phyloP scores from a whole-genome alignment of 208 protist species.

The Naegleria gruberi region DNA sequence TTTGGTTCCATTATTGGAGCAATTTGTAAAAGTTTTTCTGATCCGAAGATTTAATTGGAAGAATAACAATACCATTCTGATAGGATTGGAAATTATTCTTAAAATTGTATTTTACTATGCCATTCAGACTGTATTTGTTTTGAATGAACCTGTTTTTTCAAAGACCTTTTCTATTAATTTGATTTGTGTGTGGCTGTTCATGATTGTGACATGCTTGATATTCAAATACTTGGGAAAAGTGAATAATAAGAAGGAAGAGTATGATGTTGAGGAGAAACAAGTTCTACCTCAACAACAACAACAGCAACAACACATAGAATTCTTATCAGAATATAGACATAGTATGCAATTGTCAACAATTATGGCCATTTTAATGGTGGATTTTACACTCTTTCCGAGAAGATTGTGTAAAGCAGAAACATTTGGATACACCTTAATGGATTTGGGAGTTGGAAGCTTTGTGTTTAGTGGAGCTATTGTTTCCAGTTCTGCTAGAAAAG shows the following conservation, averaged over 20 bases:
- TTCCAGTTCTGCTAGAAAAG: constrained; percentile 25
- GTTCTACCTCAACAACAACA: too few relatives aligned
- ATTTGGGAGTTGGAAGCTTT: constrained; percentile 58
- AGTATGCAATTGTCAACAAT: constrained; percentile 44
- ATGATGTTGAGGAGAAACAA: background rate
- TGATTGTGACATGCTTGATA: background rate
- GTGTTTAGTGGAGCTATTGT: constrained; percentile 43
- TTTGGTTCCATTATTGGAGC: background rate
- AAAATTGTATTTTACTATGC: background rate
- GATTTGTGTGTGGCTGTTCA: background rate
- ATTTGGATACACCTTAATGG: constrained; percentile 61
- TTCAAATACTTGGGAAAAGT: background rate
- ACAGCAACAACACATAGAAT: background rate
- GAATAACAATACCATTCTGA: background rate
- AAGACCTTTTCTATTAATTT: background rate
- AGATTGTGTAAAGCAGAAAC: constrained; percentile 65
- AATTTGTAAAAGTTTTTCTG: background rate
- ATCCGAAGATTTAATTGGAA: background rate
- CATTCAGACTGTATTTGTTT: background rate
- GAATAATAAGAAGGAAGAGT: background rate
- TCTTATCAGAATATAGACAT: constrained; percentile 13
- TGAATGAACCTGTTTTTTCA: background rate
- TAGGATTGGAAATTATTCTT: background rate
- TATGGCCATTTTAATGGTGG: constrained; percentile 60
- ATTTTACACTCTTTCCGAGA: constrained; percentile 57